phyloP scores from a whole-genome alignment of 768 basidiomycete species.

The Pleurotus citrinopileatus region DNA sequence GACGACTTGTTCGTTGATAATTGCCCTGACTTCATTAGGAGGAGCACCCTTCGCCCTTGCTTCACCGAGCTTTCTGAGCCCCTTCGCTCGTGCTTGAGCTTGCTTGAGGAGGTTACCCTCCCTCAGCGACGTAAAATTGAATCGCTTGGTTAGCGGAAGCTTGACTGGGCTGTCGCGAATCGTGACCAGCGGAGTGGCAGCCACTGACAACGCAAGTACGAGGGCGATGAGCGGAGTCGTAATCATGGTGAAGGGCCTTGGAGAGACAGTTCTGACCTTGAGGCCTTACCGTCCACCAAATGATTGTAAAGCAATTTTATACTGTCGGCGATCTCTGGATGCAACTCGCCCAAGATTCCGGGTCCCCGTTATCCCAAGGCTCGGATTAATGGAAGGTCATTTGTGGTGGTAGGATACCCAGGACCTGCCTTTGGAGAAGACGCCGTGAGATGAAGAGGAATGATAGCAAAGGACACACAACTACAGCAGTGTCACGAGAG shows the following conservation, averaged over 20 bases:
- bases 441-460: not conserved
- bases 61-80: not conserved
- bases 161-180: conserved; percentile 2
- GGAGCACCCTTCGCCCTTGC: conserved; percentile 1
- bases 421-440: not conserved
- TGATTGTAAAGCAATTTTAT: not conserved
- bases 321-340: not conserved
- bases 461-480: not conserved
- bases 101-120: not conserved
- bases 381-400: conserved; percentile 5
- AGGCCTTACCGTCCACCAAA: too few species aligned
- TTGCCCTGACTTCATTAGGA: not conserved
- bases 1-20: conserved; percentile 6
- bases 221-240: conserved; percentile 1
- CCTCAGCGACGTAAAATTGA: not conserved
- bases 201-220: not conserved
- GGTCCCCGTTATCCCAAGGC: not conserved
- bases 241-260: not conserved
- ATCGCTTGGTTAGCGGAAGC: not conserved
- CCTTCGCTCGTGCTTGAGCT: conserved; percentile 1
- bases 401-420: not conserved
- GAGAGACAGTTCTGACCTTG: not conserved
- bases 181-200: not conserved
- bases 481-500: not conserved
- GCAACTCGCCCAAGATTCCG: too few species aligned